Percentiles rank a stretch among this genome's conserved stretches.
These are phyloP conservation scores for Astrocystis sublimbata DNA, from an alignment of 495 filamentous ascomycete species.

Conservation along the genomic window DNA sequence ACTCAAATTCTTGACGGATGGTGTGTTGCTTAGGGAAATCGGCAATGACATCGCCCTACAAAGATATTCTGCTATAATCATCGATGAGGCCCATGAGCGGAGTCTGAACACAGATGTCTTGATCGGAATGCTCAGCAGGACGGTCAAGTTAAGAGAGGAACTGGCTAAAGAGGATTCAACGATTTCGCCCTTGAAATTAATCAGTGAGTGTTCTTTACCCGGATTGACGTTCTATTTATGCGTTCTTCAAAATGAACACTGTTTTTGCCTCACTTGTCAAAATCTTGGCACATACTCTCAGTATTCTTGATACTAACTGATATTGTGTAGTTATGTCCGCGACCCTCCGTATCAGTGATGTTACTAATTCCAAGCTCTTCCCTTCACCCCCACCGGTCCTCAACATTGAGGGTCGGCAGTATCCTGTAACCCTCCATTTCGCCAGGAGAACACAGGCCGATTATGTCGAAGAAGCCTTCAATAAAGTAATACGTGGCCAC, in stretches of 20 bases:
- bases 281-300: too few species aligned
- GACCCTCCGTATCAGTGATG: slow-evolving; percentile 86
- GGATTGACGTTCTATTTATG: background rate
- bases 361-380: slow-evolving; percentile 83
- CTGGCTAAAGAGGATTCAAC: slow-evolving; percentile 49
- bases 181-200: slow-evolving; percentile 80
- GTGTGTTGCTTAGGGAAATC: slow-evolving; percentile 90
- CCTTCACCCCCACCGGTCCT: slow-evolving; percentile 77
- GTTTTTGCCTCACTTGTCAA: background rate
- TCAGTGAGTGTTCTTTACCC: slow-evolving; percentile 47
- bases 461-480: slow-evolving; percentile 85
- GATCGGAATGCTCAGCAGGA: slow-evolving; percentile 92
- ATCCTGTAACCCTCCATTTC: slow-evolving; percentile 88
- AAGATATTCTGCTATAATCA: slow-evolving; percentile 93
- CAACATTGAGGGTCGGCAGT: slow-evolving; percentile 92
- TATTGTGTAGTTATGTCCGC: slow-evolving; percentile 77
- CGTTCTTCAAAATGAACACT: background rate
- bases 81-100: slow-evolving; percentile 97
- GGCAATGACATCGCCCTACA: slow-evolving; percentile 82
- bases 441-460: slow-evolving; percentile 78
- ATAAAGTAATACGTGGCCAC: slow-evolving; percentile 86
- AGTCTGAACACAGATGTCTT: slow-evolving; percentile 97
- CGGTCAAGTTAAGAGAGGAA: slow-evolving; percentile 67
- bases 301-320: too few species aligned
- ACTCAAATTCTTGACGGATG: slow-evolving; percentile 99